phyloP scores from a whole-genome alignment of 495 filamentous ascomycete species.

The Neurospora sp. region DNA sequence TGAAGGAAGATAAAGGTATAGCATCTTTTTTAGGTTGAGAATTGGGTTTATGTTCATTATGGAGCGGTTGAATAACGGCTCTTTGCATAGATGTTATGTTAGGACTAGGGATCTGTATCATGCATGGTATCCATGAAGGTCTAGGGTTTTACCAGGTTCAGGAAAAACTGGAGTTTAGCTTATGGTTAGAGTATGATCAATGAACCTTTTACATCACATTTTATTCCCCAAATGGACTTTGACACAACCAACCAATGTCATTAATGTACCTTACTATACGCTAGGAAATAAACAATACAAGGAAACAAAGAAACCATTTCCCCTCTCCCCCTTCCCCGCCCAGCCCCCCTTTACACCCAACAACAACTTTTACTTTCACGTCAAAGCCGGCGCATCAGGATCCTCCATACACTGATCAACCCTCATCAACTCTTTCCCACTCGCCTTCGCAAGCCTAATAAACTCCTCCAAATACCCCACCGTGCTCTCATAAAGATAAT shows the following conservation, averaged over 20 bases:
- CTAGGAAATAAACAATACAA: background rate
- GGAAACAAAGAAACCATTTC: background rate
- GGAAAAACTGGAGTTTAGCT: background rate
- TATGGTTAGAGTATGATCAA: background rate
- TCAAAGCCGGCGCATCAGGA: constrained; percentile 50
- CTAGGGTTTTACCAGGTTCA: background rate
- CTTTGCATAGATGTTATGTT: background rate
- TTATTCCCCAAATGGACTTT: background rate
- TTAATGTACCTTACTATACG: background rate
- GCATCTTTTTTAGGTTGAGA: background rate
- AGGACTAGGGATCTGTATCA: background rate
- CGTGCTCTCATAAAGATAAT: constrained; percentile 61
- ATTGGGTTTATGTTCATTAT: background rate
- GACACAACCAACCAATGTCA: background rate
- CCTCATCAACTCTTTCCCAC: constrained; percentile 61
- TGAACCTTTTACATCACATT: background rate
- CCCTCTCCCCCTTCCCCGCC: background rate
- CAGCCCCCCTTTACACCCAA: too few species aligned
- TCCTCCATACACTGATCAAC: constrained; percentile 74
- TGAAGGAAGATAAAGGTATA: background rate
- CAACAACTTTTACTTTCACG: background rate
- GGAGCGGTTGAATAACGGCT: background rate
- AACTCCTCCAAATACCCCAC: constrained; percentile 58
- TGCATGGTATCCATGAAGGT: background rate
- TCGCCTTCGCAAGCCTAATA: constrained; percentile 56